These are phyloP conservation scores for Neltuma alba DNA, from an alignment of 306 rosid species.

Conservation along the genomic window DNA sequence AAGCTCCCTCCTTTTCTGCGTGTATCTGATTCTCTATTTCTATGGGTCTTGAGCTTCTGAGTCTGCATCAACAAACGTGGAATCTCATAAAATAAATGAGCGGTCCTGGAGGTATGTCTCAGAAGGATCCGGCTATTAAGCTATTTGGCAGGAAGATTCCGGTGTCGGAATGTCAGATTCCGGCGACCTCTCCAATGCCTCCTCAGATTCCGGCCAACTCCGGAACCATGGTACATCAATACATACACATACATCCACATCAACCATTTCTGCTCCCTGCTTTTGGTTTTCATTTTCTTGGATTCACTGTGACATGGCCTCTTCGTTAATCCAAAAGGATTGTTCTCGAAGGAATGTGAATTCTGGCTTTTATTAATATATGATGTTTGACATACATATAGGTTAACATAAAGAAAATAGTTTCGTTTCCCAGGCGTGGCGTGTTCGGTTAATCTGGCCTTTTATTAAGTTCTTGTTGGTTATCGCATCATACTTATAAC, in stretches of 20 bases:
- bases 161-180: slow-evolving; percentile 55
- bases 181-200: neutral
- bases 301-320: neutral
- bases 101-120: slow-evolving; percentile 32
- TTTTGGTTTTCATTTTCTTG: neutral
- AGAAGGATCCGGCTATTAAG: slow-evolving; percentile 56
- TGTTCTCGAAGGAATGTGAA: slow-evolving; percentile 15
- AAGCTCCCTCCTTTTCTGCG: neutral
- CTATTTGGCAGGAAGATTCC: slow-evolving; percentile 75
- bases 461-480: slow-evolving; percentile 20
- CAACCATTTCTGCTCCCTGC: neutral
- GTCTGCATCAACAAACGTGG: slow-evolving; percentile 22
- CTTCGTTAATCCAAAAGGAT: slow-evolving; percentile 7
- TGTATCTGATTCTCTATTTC: slow-evolving; percentile 17
- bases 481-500: slow-evolving; percentile 12
- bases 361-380: slow-evolving; percentile 21
- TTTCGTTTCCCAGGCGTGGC: slow-evolving; percentile 1
- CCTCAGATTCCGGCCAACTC: slow-evolving; percentile 31
- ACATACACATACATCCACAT: neutral
- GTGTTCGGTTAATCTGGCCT: neutral
- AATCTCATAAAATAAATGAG: slow-evolving; percentile 11
- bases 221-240: slow-evolving; percentile 40
- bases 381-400: neutral
- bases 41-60: slow-evolving; percentile 39
- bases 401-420: neutral